These are phyloP conservation scores for Arxiozyma heterogenica DNA, from an alignment of 1,139 yeast genomes.

Conservation along the genomic window DNA sequence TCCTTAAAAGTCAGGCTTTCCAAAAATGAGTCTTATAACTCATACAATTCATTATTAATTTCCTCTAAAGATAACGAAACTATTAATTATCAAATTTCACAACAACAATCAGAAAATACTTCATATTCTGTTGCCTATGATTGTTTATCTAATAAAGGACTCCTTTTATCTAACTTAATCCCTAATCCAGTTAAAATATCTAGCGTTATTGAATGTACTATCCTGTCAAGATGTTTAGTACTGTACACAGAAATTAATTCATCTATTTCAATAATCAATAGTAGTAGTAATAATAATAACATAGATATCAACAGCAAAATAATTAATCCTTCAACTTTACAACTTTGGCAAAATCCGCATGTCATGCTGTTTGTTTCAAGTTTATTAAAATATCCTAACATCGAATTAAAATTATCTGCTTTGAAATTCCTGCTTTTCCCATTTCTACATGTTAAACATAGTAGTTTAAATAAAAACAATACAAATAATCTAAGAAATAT, in stretches of 20 bases:
- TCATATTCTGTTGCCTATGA: conserved; percentile 7
- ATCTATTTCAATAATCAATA: background rate
- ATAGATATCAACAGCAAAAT: background rate
- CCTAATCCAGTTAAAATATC: conserved; percentile 21
- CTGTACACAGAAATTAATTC: conserved; percentile 10
- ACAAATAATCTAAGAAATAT: background rate
- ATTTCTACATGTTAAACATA: conserved; percentile 7
- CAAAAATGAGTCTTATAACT: background rate
- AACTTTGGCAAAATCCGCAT: conserved; percentile 14
- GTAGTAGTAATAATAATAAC: background rate
- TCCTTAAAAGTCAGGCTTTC: conserved; percentile 9
- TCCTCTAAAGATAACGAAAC: background rate
- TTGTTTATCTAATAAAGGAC: conserved; percentile 14
- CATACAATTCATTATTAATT: background rate
- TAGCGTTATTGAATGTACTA: conserved; percentile 15
- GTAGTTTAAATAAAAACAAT: conserved; percentile 5
- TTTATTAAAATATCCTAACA: conserved; percentile 18
- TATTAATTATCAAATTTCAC: background rate
- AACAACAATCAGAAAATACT: background rate
- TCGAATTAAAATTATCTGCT: conserved; percentile 19
- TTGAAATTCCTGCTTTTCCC: conserved; percentile 19
- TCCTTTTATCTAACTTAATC: conserved; percentile 10
- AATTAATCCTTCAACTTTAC: background rate
- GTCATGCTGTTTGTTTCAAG: conserved; percentile 19
- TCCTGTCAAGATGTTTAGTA: conserved; percentile 16